Base-by-base conservation (phyloP, 23 red algal genomes). In the Gracilariopsis chorda region DNA sequence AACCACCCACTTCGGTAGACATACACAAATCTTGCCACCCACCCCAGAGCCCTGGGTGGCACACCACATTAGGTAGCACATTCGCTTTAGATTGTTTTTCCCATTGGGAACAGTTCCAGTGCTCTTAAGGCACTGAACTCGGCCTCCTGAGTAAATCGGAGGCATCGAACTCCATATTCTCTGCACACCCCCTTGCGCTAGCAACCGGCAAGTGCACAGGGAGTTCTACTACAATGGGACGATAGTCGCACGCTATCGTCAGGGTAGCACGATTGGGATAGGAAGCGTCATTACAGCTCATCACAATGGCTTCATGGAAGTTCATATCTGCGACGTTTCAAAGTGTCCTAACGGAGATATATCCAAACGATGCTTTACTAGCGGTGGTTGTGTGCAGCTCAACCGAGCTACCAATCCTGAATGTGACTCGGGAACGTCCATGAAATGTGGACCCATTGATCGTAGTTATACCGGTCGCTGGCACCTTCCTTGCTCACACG, bases 401-500 rank as follows among this genome's bases (percentile, higher is more conserved):
- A 4, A 52, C 21, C 70, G 86, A 13, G 70, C 70, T n/a, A 23
- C 7, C 0, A 52, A 90, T 41, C 16, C 68, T 30, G 49, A 73
- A 46, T 90, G 86, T n/a, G 69, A 90, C 12, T 27, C 65, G 0
- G 70, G 86, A 27, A 78, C 40, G 3, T 44, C 23, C 23, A 52
- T 36, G 72, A 14, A 52, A 9, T 90, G 86, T n/a, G 86, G 70
- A 4, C 86, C 86, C 3, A 57, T 60, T 30, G 68, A 90, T 14
- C 40, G 67, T 7, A 60, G 5, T 39, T 79, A 90, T 55, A 67
- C 86, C 4, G 52, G 67, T 4, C 70, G 86, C 46, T 90, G 86
- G 86, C 78, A 90, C 70, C 39, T 77, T 21, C 86, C 86, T 4
- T 90, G 86, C 48, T 80, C 67, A 39, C n/a, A 51, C 27, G n/a